phyloP scores from a whole-genome alignment of 2,329 filamentous ascomycete genomes.

The Raffaelea arxii region DNA sequence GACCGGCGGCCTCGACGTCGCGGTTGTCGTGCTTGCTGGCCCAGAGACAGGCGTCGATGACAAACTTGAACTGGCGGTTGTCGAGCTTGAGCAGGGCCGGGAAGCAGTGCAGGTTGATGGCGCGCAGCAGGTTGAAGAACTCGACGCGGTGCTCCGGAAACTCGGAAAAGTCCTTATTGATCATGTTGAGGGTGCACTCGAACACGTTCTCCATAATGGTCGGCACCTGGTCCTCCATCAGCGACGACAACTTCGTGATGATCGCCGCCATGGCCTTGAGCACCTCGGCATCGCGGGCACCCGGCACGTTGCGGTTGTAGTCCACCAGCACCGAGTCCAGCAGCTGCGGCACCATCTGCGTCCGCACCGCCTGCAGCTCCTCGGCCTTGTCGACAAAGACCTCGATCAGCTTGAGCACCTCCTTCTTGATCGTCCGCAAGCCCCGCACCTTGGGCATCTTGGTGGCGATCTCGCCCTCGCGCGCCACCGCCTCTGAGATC shows the following conservation, averaged over 20 bases:
- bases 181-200: constrained; percentile 98
- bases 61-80: constrained; percentile 95
- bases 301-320: constrained; percentile 94
- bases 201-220: constrained; percentile 98
- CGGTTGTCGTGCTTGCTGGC: constrained; percentile 99
- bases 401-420: constrained; percentile 96
- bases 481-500: constrained; percentile 84
- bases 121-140: constrained; percentile 93
- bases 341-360: constrained; percentile 90
- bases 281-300: constrained; percentile 92
- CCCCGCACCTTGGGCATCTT: constrained; percentile 97
- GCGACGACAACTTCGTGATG: constrained; percentile 82
- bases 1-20: constrained; percentile 88
- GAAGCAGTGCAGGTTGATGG: constrained; percentile 97
- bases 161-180: constrained; percentile 99
- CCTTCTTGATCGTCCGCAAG: constrained; percentile 96
- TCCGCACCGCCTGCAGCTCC: constrained; percentile 84
- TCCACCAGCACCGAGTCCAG: constrained; percentile 89
- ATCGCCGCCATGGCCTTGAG: constrained; percentile 96
- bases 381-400: constrained; percentile 98
- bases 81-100: constrained; percentile 87
- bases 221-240: constrained; percentile 98
- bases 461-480: constrained; percentile 83
- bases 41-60: constrained; percentile 99
- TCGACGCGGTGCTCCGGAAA: constrained; percentile 98